phyloP scores from a whole-genome alignment of 225 moss, liverwort and hornwort genomes.

The Pseudisothecium myosuroides region DNA sequence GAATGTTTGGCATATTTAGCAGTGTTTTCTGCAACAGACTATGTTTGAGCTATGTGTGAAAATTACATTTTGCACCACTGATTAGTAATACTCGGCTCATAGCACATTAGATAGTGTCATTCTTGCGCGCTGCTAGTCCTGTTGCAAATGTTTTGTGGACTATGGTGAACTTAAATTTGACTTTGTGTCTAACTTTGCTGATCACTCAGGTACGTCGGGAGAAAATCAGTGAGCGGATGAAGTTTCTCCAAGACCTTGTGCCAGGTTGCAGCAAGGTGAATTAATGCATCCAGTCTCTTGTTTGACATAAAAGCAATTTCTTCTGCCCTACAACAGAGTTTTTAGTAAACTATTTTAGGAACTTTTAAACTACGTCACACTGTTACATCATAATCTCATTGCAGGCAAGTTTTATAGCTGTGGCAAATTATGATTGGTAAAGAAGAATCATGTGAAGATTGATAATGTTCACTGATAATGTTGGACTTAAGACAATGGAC shows the following conservation, averaged over 20 bases:
- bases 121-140: background rate
- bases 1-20: background rate
- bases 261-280: slow-evolving; percentile 93
- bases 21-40: background rate
- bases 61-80: background rate
- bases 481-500: background rate
- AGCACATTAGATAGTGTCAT: background rate
- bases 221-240: slow-evolving; percentile 97
- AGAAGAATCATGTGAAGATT: too few species aligned
- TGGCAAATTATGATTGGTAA: background rate
- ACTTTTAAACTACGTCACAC: background rate
- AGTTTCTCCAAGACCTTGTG: slow-evolving; percentile 89
- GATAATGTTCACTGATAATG: background rate
- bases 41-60: background rate
- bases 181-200: background rate
- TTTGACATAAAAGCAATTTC: background rate
- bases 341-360: background rate
- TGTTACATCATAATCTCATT: background rate
- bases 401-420: background rate
- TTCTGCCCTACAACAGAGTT: background rate
- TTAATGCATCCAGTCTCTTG: background rate
- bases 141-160: background rate
- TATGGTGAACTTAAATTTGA: background rate
- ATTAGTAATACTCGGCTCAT: background rate
- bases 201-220: slow-evolving; percentile 69